Conservation (phyloP, 331 rosid species). For the Erythrophleum ivorense region DNA sequence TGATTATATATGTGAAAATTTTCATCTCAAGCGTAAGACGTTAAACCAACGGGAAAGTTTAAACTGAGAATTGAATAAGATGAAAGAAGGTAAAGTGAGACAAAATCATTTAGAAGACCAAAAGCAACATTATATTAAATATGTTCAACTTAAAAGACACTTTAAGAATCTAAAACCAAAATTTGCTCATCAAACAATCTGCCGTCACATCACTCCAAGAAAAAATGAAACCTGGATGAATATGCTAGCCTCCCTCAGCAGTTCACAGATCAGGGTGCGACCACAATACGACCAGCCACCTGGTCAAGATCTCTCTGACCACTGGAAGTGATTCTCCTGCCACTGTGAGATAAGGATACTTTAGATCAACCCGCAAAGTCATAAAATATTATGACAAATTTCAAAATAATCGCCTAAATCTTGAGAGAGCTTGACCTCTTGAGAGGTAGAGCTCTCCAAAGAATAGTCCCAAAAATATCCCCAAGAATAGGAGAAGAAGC, state of each 20-base stretch:
- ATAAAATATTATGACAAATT: not conserved
- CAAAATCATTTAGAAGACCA: conserved; percentile 10
- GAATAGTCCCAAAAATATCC: not conserved
- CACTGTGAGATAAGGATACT: conserved; percentile 34
- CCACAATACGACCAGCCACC: conserved; percentile 46
- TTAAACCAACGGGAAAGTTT: not conserved
- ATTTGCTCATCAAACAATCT: conserved; percentile 29
- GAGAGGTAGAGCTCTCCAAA: not conserved
- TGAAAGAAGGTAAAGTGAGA: conserved; percentile 1
- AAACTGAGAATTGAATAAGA: not conserved
- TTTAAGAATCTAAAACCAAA: conserved; percentile 37
- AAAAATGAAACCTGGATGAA: conserved; percentile 20
- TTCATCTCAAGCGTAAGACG: not conserved
- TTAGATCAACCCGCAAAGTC: not conserved
- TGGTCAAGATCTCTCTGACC: conserved; percentile 52
- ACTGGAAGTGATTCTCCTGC: conserved; percentile 48
- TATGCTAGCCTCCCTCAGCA: not conserved
- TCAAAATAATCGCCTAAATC: too few species aligned
- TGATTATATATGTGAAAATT: not conserved
- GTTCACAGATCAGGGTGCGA: conserved; percentile 43
- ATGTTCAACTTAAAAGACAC: conserved; percentile 32
- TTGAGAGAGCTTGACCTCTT: too few species aligned
- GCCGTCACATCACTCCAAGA: conserved; percentile 24
- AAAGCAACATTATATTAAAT: conserved; percentile 13
- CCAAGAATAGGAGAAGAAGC: not conserved